Conservation (phyloP, 805 yeast species). For the Barnettozyma populi region DNA sequence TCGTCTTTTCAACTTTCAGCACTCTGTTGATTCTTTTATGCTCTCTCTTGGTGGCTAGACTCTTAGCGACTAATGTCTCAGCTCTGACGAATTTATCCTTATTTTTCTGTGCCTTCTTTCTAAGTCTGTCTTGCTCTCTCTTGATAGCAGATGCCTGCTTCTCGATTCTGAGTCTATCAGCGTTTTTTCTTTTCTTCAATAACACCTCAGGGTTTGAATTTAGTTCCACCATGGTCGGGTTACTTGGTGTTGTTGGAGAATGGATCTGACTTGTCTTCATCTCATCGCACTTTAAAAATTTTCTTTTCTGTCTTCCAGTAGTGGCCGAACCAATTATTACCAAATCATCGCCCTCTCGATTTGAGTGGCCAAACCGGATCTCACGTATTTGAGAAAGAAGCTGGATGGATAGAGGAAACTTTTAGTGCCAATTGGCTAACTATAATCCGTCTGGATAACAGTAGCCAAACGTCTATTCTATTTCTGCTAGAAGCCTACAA, state of each 20-base stretch:
- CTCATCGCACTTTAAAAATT: conserved; percentile 6
- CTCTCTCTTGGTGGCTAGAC: conserved; percentile 62
- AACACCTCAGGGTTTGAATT: conserved; percentile 74
- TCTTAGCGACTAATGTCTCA: conserved; percentile 64
- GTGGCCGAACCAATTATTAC: background rate
- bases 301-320: background rate
- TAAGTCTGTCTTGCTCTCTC: conserved; percentile 41
- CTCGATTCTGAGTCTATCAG: conserved; percentile 65
- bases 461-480: too few species aligned
- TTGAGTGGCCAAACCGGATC: background rate
- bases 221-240: conserved; percentile 30
- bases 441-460: too few species aligned
- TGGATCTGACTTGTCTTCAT: background rate
- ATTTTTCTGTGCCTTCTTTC: conserved; percentile 36
- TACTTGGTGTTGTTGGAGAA: background rate
- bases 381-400: background rate
- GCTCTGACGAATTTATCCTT: conserved; percentile 59
- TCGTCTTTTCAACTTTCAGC: conserved; percentile 42
- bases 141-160: conserved; percentile 61
- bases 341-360: background rate
- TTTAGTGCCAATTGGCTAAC: too few species aligned
- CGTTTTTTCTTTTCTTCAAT: conserved; percentile 72
- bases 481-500: too few species aligned
- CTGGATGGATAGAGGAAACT: too few species aligned
- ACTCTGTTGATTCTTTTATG: conserved; percentile 61